Percentiles rank a stretch among this genome's conserved stretches.
phyloP scores from a whole-genome alignment of 352 stramenopile species.

The Phytophthora syringae region DNA sequence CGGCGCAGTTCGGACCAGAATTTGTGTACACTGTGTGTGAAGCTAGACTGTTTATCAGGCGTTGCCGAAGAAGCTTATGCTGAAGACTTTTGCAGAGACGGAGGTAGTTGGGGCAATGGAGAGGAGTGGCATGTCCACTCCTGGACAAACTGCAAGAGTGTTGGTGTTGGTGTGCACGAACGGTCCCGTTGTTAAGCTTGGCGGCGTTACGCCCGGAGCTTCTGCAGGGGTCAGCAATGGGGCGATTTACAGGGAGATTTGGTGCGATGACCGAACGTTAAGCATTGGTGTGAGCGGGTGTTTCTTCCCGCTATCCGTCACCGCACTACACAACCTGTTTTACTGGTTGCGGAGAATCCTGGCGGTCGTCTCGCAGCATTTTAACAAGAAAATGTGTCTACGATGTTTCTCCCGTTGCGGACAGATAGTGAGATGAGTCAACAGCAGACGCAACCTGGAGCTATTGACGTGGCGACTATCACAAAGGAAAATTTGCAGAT shows the following conservation, averaged over 20 bases:
- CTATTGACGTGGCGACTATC: not conserved
- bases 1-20: conserved; percentile 41
- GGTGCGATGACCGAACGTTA: conserved; percentile 62
- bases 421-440: conserved; percentile 8
- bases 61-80: conserved; percentile 32
- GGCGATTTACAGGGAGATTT: conserved; percentile 42
- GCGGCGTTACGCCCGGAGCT: conserved; percentile 16
- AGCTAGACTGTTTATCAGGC: conserved; percentile 60
- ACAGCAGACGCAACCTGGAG: not conserved
- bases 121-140: not conserved
- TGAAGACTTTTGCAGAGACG: not conserved
- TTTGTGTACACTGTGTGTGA: conserved; percentile 64
- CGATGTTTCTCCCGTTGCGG: conserved; percentile 46
- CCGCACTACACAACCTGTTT: conserved; percentile 48
- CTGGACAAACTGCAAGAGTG: conserved; percentile 40
- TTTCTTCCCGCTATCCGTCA: conserved; percentile 54
- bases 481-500: too few relatives aligned
- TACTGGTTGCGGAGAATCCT: conserved; percentile 57
- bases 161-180: conserved; percentile 61
- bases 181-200: conserved; percentile 46
- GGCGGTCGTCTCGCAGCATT: conserved; percentile 46
- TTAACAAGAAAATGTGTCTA: conserved; percentile 44
- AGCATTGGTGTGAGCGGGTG: conserved; percentile 56
- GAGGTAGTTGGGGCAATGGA: not conserved
- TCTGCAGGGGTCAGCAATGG: conserved; percentile 6